phyloP scores from a whole-genome alignment of 2,329 filamentous ascomycete genomes.

The Colletotrichum somersetense region DNA sequence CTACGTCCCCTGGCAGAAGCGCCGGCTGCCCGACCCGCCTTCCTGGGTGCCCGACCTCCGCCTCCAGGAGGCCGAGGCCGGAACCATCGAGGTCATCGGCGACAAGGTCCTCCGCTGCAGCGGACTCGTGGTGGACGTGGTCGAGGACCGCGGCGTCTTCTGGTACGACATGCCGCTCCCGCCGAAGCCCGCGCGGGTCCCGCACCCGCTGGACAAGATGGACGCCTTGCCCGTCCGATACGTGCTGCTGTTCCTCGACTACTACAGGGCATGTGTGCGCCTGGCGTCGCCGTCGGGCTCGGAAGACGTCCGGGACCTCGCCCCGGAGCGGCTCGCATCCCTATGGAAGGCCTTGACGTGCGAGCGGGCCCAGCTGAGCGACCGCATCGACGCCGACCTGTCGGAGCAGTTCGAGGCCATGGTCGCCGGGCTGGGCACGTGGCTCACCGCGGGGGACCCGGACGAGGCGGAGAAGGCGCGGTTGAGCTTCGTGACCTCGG shows the following conservation, averaged over 20 bases:
- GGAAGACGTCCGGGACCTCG: constrained; percentile 14
- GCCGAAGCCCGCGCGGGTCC: neutral
- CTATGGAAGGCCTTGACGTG: constrained; percentile 16
- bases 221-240: neutral
- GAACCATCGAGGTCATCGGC: neutral
- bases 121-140: constrained; percentile 15
- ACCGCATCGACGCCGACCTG: constrained; percentile 25
- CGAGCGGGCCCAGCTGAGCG: constrained; percentile 27
- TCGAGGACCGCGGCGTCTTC: constrained; percentile 9
- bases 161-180: constrained; percentile 5
- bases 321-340: neutral
- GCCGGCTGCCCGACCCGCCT: constrained; percentile 7
- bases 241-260: neutral
- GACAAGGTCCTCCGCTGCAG: constrained; percentile 8
- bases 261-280: constrained; percentile 18
- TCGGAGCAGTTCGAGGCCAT: constrained; percentile 4
- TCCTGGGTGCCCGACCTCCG: constrained; percentile 27
- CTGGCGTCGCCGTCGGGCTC: constrained; percentile 10
- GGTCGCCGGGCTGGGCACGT: neutral
- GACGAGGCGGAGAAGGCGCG: constrained; percentile 7
- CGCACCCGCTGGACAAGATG: neutral
- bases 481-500: neutral
- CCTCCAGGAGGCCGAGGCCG: constrained; percentile 2
- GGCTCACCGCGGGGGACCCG: constrained; percentile 9
- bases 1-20: neutral